These are phyloP conservation scores for Articulospora tetracladia DNA, from an alignment of 495 filamentous ascomycete genomes.

Conservation along the genomic window DNA sequence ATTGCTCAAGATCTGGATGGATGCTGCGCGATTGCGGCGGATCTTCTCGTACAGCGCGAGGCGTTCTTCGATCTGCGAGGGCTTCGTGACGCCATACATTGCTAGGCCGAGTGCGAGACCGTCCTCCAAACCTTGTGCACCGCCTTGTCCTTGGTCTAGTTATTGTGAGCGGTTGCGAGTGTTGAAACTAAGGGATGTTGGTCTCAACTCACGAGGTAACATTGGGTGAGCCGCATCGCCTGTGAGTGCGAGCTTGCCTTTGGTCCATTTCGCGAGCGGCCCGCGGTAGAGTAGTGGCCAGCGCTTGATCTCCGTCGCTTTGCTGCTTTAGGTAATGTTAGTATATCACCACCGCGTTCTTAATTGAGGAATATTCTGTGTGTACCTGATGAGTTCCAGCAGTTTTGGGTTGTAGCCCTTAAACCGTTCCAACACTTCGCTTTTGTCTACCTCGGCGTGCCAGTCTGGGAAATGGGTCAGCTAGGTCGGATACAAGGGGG, in stretches of 20 bases:
- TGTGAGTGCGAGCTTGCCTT: slow-evolving; percentile 37
- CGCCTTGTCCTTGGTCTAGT: slow-evolving; percentile 44
- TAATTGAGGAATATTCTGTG: no score
- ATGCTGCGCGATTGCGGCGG: slow-evolving; percentile 47
- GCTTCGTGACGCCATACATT: slow-evolving; percentile 16
- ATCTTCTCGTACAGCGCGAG: slow-evolving; percentile 49
- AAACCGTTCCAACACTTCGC: slow-evolving; percentile 22
- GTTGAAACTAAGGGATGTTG: neutral
- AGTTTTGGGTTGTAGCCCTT: slow-evolving; percentile 24
- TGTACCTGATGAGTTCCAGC: slow-evolving; percentile 22
- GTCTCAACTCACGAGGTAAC: slow-evolving; percentile 35
- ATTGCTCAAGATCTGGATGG: slow-evolving; percentile 46
- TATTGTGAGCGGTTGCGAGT: neutral
- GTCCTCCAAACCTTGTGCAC: slow-evolving; percentile 44
- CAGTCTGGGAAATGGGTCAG: slow-evolving; percentile 21
- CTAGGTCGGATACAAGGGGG: neutral
- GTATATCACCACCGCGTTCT: neutral
- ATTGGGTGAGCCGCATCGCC: slow-evolving; percentile 50
- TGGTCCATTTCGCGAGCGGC: slow-evolving; percentile 32
- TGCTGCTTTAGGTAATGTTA: slow-evolving; percentile 8
- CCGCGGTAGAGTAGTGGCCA: slow-evolving; percentile 40
- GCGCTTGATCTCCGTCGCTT: slow-evolving; percentile 38
- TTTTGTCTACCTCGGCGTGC: slow-evolving; percentile 28
- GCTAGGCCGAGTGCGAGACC: slow-evolving; percentile 36
- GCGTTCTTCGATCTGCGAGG: slow-evolving; percentile 21